These are phyloP conservation scores for Diatrype stigma DNA, from an alignment of 2,329 filamentous ascomycete species.

Conservation along the genomic window DNA sequence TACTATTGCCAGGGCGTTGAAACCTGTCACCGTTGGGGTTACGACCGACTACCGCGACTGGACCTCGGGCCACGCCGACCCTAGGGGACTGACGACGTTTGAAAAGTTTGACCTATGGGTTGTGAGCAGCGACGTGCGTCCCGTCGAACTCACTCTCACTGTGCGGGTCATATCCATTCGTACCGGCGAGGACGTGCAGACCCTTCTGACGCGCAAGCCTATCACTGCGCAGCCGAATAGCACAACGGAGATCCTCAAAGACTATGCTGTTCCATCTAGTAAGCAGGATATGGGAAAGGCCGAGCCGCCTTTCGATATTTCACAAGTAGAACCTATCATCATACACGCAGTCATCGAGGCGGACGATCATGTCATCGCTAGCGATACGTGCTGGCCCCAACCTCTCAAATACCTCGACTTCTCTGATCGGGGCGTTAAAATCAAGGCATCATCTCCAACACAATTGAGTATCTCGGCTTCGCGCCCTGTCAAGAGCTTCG, in stretches of 20 bases:
- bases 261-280: slow-evolving; percentile 20
- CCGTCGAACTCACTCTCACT: slow-evolving; percentile 22
- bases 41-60: slow-evolving; percentile 39
- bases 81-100: slow-evolving; percentile 31
- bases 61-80: slow-evolving; percentile 40
- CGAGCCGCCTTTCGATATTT: slow-evolving; percentile 26
- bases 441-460: slow-evolving; percentile 21
- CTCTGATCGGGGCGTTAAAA: slow-evolving; percentile 35
- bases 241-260: slow-evolving; percentile 36
- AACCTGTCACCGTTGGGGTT: slow-evolving; percentile 56
- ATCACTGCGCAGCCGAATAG: slow-evolving; percentile 31
- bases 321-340: slow-evolving; percentile 41
- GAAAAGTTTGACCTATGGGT: slow-evolving; percentile 42
- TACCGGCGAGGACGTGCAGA: slow-evolving; percentile 32
- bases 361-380: slow-evolving; percentile 36
- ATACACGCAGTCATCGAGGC: slow-evolving; percentile 40
- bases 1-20: slow-evolving; percentile 47
- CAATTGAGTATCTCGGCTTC: slow-evolving; percentile 30
- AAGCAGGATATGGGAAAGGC: slow-evolving; percentile 11
- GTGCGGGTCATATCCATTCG: slow-evolving; percentile 38
- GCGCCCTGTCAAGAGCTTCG: slow-evolving; percentile 54
- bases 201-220: slow-evolving; percentile 14
- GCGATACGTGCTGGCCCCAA: slow-evolving; percentile 56
- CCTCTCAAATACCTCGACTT: slow-evolving; percentile 58
- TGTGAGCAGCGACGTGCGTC: slow-evolving; percentile 26